Evolutionary conservation across 345 rosid species (phyloP).

Genomic region (Reutealis trisperma): DNA sequence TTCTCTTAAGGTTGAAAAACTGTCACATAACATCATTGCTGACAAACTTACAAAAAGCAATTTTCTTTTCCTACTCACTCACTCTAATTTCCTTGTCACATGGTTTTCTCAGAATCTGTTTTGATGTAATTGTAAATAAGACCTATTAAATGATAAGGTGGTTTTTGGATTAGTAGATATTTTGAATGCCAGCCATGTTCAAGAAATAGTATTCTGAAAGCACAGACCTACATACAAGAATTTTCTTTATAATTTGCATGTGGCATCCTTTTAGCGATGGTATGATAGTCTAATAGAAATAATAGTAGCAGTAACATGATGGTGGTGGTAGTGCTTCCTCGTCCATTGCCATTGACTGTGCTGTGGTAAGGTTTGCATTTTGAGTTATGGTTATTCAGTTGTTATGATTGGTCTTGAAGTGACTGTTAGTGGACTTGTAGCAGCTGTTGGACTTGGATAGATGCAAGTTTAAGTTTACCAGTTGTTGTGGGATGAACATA

Average conservation of each 20-base stretch:
- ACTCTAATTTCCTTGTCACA: neutral
- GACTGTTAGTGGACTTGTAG: neutral
- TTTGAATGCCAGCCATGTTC: too few species aligned
- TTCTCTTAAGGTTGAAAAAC: neutral
- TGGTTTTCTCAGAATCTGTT: neutral
- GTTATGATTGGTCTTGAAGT: neutral
- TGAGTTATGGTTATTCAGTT: neutral
- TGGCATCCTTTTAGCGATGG: neutral
- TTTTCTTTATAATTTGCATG: neutral
- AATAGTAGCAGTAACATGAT: neutral
- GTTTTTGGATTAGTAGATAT: neutral
- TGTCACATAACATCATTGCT: too few species aligned
- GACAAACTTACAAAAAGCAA: too few species aligned
- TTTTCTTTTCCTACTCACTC: too few species aligned
- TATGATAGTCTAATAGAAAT: neutral
- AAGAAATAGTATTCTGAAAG: neutral
- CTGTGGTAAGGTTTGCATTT: neutral
- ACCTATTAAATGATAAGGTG: too few species aligned
- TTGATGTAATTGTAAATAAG: neutral
- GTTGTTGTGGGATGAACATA: neutral
- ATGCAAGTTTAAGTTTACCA: neutral
- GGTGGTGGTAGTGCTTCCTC: neutral
- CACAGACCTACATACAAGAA: neutral
- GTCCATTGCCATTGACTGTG: neutral
- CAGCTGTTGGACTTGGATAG: neutral